phyloP scores from a whole-genome alignment of 768 basidiomycete species.

The Termitomyces sp. region DNA sequence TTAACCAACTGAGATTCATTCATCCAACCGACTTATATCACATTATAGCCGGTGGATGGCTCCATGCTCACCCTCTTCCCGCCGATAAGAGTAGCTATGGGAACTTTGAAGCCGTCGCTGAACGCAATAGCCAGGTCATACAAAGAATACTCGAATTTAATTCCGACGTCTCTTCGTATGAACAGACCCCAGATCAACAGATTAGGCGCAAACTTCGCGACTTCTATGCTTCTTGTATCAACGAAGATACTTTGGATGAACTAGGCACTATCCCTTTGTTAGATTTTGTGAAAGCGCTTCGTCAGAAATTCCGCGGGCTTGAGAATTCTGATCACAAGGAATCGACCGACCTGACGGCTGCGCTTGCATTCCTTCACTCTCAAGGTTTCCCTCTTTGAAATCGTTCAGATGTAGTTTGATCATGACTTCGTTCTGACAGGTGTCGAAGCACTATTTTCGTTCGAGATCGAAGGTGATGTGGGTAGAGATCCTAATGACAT shows the following conservation, averaged over 20 bases:
- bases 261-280: conserved; percentile 68
- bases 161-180: conserved; percentile 24
- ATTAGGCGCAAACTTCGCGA: conserved; percentile 60
- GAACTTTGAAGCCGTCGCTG: conserved; percentile 64
- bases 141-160: conserved; percentile 60
- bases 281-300: conserved; percentile 56
- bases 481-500: conserved; percentile 83
- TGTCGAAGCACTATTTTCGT: conserved; percentile 71
- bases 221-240: conserved; percentile 78
- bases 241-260: conserved; percentile 71
- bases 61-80: conserved; percentile 75
- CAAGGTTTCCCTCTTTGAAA: conserved; percentile 42
- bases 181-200: conserved; percentile 40
- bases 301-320: conserved; percentile 51
- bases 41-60: conserved; percentile 79
- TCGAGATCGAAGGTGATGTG: conserved; percentile 83
- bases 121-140: conserved; percentile 76
- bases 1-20: not conserved
- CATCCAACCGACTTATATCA: not conserved
- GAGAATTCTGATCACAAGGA: conserved; percentile 19
- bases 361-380: conserved; percentile 83
- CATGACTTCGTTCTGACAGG: conserved; percentile 33
- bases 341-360: conserved; percentile 66
- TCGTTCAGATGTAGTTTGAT: not conserved
- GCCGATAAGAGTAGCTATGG: conserved; percentile 75